Base-by-base conservation (phyloP, 202 grass and related monocot genomes). In the Digitaria exilis region DNA sequence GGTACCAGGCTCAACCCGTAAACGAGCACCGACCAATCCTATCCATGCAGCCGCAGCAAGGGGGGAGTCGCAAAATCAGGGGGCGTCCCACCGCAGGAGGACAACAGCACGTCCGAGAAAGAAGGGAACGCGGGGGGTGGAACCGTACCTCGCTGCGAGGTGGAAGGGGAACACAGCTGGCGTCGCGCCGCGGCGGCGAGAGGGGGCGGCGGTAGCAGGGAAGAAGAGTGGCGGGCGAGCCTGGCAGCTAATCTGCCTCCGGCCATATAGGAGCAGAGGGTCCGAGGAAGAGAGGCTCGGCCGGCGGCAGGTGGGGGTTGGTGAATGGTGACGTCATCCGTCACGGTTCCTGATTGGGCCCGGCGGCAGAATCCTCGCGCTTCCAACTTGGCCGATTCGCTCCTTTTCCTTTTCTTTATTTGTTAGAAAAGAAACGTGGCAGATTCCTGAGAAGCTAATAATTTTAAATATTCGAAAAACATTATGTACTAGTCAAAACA, bases 71-170 rank as follows among this genome's bases (percentile, higher is more conserved):
- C 28, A 6, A 80, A 58, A 67, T 68, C 41, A 64, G 25, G 60
- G 31, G 59, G 71, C 69, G 19, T 39, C 37, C 1, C 9, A 5
- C 31, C 30, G 31, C 17, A 3, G 56, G 21, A 12, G 56, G 6
- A 46, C 17, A 19, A 7, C 16, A 9, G 70, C 17, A 31, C 11
- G 54, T 9, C 19, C 14, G 44, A 58, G 28, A 18, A 50, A 80
- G 17, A 22, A 21, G 3, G 32, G 17, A 52, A 4, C 48, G 17
- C 21, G 29, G 32, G 24, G 26, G 15, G n/a, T 30, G 34, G 32
- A 55, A 1, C 26, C 24, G 52, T 87, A 87, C 85, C 72, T 77
- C 22, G 58, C 76, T 49, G 43, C 3, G 24, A 29, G 67, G 50
- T 5, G 39, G 4, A 63, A 6, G 79, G 56, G 13, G 48, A 41